phyloP scores from a whole-genome alignment of 2,329 filamentous ascomycete genomes.

The Juglanconis sp. region DNA sequence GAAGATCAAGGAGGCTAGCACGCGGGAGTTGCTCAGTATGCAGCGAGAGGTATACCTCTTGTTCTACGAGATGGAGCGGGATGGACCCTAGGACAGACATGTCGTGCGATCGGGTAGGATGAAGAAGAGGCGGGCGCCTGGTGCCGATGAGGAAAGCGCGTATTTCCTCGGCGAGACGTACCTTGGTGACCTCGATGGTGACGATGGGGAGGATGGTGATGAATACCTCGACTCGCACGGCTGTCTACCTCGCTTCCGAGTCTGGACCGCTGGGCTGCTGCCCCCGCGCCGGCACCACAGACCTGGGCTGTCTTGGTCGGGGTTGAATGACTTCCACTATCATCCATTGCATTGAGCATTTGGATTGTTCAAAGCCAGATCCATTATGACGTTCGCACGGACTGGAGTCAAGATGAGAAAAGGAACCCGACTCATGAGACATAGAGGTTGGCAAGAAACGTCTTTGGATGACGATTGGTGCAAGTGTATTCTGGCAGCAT shows the following conservation, averaged over 20 bases:
- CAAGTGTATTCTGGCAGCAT: no score
- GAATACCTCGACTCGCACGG: not conserved
- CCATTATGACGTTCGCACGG: not conserved
- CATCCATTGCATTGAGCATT: conserved; percentile 1
- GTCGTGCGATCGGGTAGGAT: not conserved
- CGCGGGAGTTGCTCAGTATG: conserved; percentile 85
- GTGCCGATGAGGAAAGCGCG: not conserved
- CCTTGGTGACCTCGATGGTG: not conserved
- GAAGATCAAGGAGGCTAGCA: conserved; percentile 92
- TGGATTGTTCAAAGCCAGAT: not conserved
- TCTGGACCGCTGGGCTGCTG: not conserved
- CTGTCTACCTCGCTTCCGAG: not conserved
- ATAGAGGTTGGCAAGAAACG: no score
- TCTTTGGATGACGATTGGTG: no score
- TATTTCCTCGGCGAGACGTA: not conserved
- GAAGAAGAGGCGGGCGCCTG: not conserved
- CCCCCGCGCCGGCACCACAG: not conserved
- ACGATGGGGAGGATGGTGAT: not conserved
- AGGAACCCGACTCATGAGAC: no score
- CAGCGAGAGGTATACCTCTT: conserved; percentile 93
- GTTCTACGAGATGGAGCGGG: conserved; percentile 84
- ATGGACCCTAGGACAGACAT: conserved; percentile 20
- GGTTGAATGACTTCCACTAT: not conserved
- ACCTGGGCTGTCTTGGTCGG: not conserved
- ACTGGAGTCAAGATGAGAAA: no score